phyloP scores from a whole-genome alignment of 371 early-diverging fungal genomes.

The Circinella minor region DNA sequence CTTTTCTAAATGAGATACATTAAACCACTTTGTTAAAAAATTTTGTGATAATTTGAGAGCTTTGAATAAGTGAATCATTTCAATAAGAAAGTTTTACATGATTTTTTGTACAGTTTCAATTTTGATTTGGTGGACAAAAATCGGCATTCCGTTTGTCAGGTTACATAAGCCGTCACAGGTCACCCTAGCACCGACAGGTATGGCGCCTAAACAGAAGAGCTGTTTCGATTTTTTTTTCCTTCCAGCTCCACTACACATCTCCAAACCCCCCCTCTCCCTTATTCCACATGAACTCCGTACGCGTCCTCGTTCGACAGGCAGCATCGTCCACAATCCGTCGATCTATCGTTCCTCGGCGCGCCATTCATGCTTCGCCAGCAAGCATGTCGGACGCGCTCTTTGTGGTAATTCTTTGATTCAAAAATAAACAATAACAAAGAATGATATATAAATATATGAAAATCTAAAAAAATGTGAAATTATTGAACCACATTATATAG shows the following conservation, averaged over 20 bases:
- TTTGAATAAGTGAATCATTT: too few species aligned
- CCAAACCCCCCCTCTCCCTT: slow-evolving; percentile 10
- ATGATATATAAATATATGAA: not conserved
- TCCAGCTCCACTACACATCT: slow-evolving; percentile 6
- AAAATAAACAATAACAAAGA: not conserved
- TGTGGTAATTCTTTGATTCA: slow-evolving; percentile 52
- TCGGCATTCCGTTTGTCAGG: too few species aligned
- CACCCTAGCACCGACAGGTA: too few species aligned
- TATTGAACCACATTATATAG: slow-evolving; percentile 29
- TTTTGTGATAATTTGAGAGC: too few species aligned
- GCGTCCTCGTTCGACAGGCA: slow-evolving; percentile 49
- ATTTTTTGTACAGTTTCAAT: too few species aligned
- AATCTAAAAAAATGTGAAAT: not conserved
- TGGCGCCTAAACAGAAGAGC: not conserved
- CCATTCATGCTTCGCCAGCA: slow-evolving; percentile 52
- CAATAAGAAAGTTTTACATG: too few species aligned
- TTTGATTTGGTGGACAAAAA: too few species aligned
- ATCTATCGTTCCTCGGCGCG: slow-evolving; percentile 47
- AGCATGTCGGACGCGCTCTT: slow-evolving; percentile 71
- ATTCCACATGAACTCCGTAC: slow-evolving; percentile 43
- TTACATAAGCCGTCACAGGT: too few species aligned
- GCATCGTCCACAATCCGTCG: slow-evolving; percentile 29
- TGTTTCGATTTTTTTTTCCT: slow-evolving; percentile 12
- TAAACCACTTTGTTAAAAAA: too few species aligned
- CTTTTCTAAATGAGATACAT: too few species aligned